These are phyloP conservation scores for Boletales sp. DNA, from an alignment of 768 basidiomycete genomes.

Conservation along the genomic window DNA sequence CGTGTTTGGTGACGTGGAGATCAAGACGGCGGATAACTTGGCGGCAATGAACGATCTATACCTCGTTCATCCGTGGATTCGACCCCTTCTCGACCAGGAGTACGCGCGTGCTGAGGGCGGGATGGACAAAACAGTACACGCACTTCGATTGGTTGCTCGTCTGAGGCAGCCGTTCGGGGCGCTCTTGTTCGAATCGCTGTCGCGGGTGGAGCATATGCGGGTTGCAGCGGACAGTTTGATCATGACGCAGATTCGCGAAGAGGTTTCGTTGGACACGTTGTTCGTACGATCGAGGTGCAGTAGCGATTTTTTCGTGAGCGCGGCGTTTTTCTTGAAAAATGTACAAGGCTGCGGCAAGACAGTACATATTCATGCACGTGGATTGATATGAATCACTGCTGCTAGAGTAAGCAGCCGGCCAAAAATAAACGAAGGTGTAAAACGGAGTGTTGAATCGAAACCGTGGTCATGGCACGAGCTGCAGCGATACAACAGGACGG, in stretches of 20 bases:
- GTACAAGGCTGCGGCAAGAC: too few species aligned
- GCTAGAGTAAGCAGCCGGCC: too few species aligned
- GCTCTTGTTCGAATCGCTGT: background rate
- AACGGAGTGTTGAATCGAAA: too few species aligned
- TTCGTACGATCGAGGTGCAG: background rate
- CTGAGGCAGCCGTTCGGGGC: background rate
- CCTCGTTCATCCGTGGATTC: slow-evolving; percentile 6
- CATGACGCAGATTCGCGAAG: slow-evolving; percentile 2
- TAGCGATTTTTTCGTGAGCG: too few species aligned
- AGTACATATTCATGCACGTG: too few species aligned
- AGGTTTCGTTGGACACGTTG: background rate
- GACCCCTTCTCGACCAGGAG: background rate
- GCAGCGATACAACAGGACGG: too few species aligned
- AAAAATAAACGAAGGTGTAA: too few species aligned
- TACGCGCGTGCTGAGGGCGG: background rate
- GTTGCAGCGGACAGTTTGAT: slow-evolving; percentile 11
- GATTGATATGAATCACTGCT: too few species aligned
- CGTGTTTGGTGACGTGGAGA: background rate
- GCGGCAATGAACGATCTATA: background rate
- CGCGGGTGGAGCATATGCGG: background rate
- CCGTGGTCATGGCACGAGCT: too few species aligned
- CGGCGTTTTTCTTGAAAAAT: too few species aligned
- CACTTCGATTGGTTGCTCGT: background rate
- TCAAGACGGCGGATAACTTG: slow-evolving; percentile 1
- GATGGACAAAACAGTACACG: background rate